Evolutionary conservation across 176 grass and related monocot species (phyloP).

Genomic region (Rhynchospora pubera): DNA sequence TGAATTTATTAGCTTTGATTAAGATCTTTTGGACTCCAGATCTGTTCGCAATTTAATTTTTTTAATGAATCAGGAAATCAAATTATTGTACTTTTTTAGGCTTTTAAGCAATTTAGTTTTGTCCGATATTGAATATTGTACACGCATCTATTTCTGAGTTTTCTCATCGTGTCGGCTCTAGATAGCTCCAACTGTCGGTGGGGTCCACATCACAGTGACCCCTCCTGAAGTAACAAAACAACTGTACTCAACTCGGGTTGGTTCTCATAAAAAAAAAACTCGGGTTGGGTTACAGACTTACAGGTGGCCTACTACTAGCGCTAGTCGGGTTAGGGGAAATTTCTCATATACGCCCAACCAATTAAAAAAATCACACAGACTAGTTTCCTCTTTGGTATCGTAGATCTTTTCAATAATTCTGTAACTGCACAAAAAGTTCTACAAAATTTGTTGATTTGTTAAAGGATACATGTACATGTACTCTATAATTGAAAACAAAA

Average conservation of each 20-base stretch:
- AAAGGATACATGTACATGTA: too few relatives aligned
- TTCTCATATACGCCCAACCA: not conserved
- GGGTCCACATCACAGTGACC: not conserved
- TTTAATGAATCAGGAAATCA: too few relatives aligned
- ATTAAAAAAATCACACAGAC: not conserved
- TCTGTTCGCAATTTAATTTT: not conserved
- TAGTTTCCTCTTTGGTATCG: not conserved
- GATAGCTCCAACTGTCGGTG: not conserved
- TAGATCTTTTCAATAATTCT: too few relatives aligned
- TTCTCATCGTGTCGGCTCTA: not conserved
- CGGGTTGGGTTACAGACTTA: too few relatives aligned
- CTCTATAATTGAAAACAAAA: too few relatives aligned
- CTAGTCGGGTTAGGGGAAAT: not conserved
- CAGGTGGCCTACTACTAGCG: not conserved
- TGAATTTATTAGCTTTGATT: not conserved
- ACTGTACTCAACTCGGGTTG: not conserved
- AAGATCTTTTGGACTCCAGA: not conserved
- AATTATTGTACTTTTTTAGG: not conserved
- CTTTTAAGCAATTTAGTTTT: not conserved
- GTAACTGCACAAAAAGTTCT: too few relatives aligned
- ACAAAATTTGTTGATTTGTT: too few relatives aligned
- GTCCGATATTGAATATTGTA: not conserved
- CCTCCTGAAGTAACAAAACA: not conserved
- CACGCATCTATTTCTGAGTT: not conserved
- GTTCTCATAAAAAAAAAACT: too few relatives aligned